These are phyloP conservation scores for Lipomyces chichibuensis DNA, from an alignment of 805 yeast species.

Conservation along the genomic window DNA sequence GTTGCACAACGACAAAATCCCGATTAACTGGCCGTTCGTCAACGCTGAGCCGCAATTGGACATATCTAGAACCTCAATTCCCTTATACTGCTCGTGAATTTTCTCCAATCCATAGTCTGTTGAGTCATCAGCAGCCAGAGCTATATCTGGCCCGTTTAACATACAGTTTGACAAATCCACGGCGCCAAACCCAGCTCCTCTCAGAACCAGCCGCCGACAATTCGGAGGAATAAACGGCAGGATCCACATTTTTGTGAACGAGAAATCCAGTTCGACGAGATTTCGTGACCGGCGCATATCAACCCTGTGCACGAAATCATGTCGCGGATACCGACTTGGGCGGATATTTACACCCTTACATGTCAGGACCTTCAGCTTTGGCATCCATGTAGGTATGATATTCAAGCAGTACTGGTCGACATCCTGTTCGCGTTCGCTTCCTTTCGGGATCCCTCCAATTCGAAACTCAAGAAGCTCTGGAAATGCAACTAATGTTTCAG, in stretches of 20 bases:
- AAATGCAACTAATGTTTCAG: conserved; percentile 18
- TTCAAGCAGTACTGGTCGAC: conserved; percentile 28
- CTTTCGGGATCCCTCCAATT: conserved; percentile 11
- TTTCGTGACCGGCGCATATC: conserved; percentile 18
- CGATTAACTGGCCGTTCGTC: conserved; percentile 18
- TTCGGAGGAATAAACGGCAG: conserved; percentile 24
- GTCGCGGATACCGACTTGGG: conserved; percentile 20
- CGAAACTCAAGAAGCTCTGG: conserved; percentile 25
- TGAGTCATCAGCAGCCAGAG: conserved; percentile 1
- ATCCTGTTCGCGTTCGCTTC: conserved; percentile 22
- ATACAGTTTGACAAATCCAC: conserved; percentile 22
- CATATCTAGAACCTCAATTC: conserved; percentile 23
- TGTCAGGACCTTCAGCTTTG: conserved; percentile 20
- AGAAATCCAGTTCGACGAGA: conserved; percentile 14
- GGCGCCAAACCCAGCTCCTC: conserved; percentile 27
- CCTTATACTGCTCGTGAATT: conserved; percentile 19
- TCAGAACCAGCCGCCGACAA: conserved; percentile 22
- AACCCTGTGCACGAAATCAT: conserved; percentile 23
- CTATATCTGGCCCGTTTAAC: conserved; percentile 16
- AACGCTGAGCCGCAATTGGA: conserved; percentile 23
- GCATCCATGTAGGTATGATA: conserved; percentile 26
- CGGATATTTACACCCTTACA: conserved; percentile 27
- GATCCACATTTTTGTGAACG: conserved; percentile 25
- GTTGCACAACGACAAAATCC: conserved; percentile 16
- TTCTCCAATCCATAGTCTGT: conserved; percentile 4